These are phyloP conservation scores for Phyllosticta citriasiana DNA, from an alignment of 2,329 filamentous ascomycete genomes.

Conservation along the genomic window DNA sequence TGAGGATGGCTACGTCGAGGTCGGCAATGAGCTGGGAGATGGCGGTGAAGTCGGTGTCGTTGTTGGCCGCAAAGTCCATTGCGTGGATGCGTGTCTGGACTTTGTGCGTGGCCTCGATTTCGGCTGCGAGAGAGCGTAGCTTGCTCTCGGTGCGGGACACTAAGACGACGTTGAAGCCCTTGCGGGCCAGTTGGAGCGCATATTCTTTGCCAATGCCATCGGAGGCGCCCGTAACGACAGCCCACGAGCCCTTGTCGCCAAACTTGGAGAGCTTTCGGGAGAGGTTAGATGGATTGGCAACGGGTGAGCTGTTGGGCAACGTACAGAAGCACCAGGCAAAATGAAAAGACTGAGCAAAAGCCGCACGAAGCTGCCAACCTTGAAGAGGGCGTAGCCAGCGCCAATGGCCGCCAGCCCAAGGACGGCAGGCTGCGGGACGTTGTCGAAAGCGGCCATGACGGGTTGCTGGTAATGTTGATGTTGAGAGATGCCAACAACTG, in stretches of 20 bases:
- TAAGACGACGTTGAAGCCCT: slow-evolving; percentile 90
- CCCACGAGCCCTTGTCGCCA: slow-evolving; percentile 87
- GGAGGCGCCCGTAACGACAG: slow-evolving; percentile 85
- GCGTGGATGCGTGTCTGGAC: slow-evolving; percentile 68
- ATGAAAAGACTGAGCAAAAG: slow-evolving; percentile 40
- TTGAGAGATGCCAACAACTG: not conserved
- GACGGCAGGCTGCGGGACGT: slow-evolving; percentile 4
- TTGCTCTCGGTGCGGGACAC: slow-evolving; percentile 94
- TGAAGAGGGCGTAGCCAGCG: slow-evolving; percentile 14
- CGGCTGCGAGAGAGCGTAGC: slow-evolving; percentile 63
- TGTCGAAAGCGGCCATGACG: slow-evolving; percentile 3
- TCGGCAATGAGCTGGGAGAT: slow-evolving; percentile 58
- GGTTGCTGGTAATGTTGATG: not conserved
- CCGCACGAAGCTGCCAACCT: slow-evolving; percentile 36
- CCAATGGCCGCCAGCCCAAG: slow-evolving; percentile 9
- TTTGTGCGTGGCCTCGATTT: slow-evolving; percentile 62
- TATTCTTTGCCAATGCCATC: slow-evolving; percentile 97
- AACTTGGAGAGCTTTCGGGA: slow-evolving; percentile 69
- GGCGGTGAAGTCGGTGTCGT: slow-evolving; percentile 67
- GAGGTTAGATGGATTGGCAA: not conserved
- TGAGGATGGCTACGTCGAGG: slow-evolving; percentile 73
- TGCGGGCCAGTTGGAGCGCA: slow-evolving; percentile 75
- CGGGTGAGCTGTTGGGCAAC: slow-evolving; percentile 13
- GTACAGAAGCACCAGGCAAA: slow-evolving; percentile 37
- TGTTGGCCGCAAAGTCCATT: slow-evolving; percentile 84